phyloP scores from a whole-genome alignment of 495 filamentous ascomycete species.

The Penicillium silybi region DNA sequence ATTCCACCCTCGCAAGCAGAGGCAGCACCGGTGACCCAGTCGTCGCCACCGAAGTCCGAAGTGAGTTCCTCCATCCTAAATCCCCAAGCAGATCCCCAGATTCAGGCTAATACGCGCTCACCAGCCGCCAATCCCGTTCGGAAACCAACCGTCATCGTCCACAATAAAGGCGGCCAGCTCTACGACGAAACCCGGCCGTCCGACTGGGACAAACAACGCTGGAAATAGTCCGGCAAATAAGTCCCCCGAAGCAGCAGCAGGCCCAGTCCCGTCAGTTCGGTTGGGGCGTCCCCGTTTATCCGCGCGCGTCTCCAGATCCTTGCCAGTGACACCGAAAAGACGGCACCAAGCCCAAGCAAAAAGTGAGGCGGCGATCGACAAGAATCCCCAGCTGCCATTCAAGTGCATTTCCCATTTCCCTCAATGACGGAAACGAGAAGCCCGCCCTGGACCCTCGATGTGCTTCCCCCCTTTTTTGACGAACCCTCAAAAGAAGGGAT shows the following conservation, averaged over 20 bases:
- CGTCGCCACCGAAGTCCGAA: conserved; percentile 35
- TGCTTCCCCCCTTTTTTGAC: conserved; percentile 4
- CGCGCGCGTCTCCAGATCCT: conserved; percentile 17
- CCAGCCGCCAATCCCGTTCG: conserved; percentile 25
- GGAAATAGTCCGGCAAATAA: conserved; percentile 32
- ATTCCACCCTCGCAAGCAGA: conserved; percentile 40
- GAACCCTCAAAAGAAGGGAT: background rate
- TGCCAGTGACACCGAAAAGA: background rate
- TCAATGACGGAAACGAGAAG: background rate
- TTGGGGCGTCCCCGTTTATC: conserved; percentile 13
- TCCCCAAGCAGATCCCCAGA: conserved; percentile 13
- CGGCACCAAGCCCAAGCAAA: conserved; percentile 5
- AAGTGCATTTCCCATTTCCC: background rate
- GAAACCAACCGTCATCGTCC: conserved; percentile 40
- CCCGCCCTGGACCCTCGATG: background rate
- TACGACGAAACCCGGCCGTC: conserved; percentile 47
- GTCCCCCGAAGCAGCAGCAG: background rate
- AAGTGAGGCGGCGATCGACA: conserved; percentile 25
- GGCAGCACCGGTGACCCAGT: conserved; percentile 34
- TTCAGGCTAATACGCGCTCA: conserved; percentile 19
- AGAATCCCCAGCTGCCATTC: background rate
- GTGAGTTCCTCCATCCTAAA: conserved; percentile 31
- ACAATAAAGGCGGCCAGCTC: conserved; percentile 44
- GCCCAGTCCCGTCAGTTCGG: background rate
- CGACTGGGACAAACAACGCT: conserved; percentile 48